Conservation (phyloP, 805 yeast genomes). For the Metschnikowia amazonensis region DNA sequence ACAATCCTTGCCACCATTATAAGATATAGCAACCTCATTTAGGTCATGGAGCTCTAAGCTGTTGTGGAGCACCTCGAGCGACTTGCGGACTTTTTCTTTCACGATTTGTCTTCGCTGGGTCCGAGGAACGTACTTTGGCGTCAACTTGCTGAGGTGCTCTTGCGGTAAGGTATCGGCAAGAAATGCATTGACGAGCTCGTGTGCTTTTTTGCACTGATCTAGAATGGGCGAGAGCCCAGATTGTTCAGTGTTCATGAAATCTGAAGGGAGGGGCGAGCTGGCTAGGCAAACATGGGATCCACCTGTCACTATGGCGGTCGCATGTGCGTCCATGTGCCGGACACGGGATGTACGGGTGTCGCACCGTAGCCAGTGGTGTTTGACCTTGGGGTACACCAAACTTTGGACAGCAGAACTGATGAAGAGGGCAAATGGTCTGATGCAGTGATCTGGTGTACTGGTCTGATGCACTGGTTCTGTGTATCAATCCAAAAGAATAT, state of each 20-base stretch:
- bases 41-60: constrained; percentile 32
- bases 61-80: constrained; percentile 26
- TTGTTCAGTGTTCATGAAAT: background rate
- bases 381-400: too few relatives aligned
- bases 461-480: too few relatives aligned
- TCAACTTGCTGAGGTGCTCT: constrained; percentile 20
- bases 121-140: constrained; percentile 21
- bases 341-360: background rate
- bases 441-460: too few relatives aligned
- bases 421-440: too few relatives aligned
- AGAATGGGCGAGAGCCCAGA: constrained; percentile 7
- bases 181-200: constrained; percentile 29
- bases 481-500: too few relatives aligned
- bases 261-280: background rate
- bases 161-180: constrained; percentile 28
- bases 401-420: too few relatives aligned
- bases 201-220: constrained; percentile 30
- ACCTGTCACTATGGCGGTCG: background rate
- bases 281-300: background rate
- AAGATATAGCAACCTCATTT: constrained; percentile 70
- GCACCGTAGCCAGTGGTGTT: too few relatives aligned
- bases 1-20: constrained; percentile 97
- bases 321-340: constrained; percentile 1
- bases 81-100: constrained; percentile 26
- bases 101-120: constrained; percentile 22